phyloP scores from a whole-genome alignment of 139 green algal genomes.

The Zygnema cylindricum region DNA sequence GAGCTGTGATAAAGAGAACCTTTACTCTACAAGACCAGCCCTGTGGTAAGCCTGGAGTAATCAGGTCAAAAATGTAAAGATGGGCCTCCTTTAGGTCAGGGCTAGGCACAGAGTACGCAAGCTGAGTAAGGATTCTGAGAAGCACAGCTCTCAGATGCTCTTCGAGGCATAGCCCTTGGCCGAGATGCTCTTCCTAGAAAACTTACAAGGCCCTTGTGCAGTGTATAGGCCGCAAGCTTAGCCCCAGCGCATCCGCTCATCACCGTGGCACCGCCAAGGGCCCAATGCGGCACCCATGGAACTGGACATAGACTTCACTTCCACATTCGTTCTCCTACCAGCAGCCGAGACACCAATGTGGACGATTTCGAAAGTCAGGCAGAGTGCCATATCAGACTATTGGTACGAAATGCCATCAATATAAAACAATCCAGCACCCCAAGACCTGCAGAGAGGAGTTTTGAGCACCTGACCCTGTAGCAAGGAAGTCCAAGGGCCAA shows the following conservation, averaged over 20 bases:
- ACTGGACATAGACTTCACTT: not conserved
- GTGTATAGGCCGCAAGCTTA: not conserved
- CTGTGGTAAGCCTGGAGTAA: not conserved
- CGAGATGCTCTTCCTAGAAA: not conserved
- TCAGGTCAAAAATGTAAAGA: not conserved
- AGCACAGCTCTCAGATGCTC: not conserved
- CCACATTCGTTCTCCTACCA: not conserved
- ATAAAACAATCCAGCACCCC: too few species aligned
- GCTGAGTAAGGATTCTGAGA: not conserved
- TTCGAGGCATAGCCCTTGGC: not conserved
- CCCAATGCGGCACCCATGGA: not conserved
- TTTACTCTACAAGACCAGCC: not conserved
- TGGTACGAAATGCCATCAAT: too few species aligned
- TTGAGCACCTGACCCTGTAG: too few species aligned
- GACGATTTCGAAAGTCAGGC: too few species aligned
- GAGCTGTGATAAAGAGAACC: not conserved
- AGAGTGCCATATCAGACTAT: too few species aligned
- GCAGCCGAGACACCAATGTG: too few species aligned
- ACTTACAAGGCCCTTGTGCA: not conserved
- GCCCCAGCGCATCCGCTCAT: not conserved
- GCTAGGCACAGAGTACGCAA: not conserved
- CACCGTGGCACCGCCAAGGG: not conserved
- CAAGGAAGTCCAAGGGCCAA: too few species aligned
- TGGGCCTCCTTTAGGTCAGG: not conserved
- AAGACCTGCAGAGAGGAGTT: too few species aligned